These are phyloP conservation scores for Gracilaria gracilis DNA, from an alignment of 23 red algal species.

Conservation along the genomic window DNA sequence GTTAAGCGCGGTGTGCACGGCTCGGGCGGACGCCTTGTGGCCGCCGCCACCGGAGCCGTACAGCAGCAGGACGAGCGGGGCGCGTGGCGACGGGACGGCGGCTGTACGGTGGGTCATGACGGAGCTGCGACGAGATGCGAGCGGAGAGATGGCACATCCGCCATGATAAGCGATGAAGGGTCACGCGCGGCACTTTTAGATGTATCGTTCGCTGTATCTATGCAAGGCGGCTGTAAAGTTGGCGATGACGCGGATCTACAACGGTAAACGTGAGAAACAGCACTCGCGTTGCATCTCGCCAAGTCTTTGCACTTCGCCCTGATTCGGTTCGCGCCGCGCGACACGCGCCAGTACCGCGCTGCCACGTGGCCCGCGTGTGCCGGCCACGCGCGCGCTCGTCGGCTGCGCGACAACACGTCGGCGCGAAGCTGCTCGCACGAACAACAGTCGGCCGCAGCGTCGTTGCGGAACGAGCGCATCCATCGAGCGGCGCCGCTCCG, in stretches of 20 bases:
- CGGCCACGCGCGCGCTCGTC: background rate
- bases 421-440: too few relatives aligned
- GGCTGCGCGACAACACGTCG: too few relatives aligned
- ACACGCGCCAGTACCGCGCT: background rate
- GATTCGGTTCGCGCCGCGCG: background rate
- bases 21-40: constrained; percentile 78
- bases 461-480: too few relatives aligned
- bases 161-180: too few relatives aligned
- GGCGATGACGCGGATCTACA: too few relatives aligned
- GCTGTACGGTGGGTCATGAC: background rate
- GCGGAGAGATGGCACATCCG: background rate
- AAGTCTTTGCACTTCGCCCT: too few relatives aligned
- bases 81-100: constrained; percentile 5
- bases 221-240: too few relatives aligned
- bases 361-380: background rate
- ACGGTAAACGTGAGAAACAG: too few relatives aligned
- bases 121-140: background rate
- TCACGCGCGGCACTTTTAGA: too few relatives aligned
- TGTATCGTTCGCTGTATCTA: too few relatives aligned
- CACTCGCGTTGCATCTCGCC: too few relatives aligned
- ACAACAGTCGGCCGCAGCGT: too few relatives aligned
- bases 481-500: background rate
- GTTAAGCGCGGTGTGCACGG: constrained; percentile 21
- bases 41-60: constrained; percentile 90
- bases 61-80: constrained; percentile 52